Evolutionary conservation across 2,329 filamentous ascomycete genomes (phyloP).

Genomic region (Sporothrix pallida): DNA sequence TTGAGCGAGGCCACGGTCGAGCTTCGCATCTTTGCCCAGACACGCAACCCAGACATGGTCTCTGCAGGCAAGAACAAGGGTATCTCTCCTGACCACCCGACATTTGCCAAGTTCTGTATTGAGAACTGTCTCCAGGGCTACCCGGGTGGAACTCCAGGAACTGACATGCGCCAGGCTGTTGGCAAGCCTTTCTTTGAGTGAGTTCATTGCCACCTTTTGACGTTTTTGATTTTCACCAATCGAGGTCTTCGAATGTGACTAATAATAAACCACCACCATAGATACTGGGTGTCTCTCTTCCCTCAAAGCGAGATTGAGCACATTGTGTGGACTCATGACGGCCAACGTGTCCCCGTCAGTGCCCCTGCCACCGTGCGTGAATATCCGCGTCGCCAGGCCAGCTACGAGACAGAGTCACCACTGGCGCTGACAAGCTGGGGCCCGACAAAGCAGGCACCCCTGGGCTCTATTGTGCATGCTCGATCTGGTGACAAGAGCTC

Average conservation of each 20-base stretch:
- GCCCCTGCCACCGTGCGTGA: slow-evolving; percentile 37
- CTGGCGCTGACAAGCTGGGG: slow-evolving; percentile 39
- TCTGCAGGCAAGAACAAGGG: slow-evolving; percentile 31
- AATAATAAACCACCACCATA: background rate
- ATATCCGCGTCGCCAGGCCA: slow-evolving; percentile 38
- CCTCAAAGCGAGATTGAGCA: slow-evolving; percentile 41
- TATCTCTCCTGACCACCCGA: slow-evolving; percentile 31
- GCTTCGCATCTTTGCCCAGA: slow-evolving; percentile 49
- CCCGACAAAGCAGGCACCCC: slow-evolving; percentile 37
- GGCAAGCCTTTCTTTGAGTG: slow-evolving; percentile 40
- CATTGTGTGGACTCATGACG: slow-evolving; percentile 36
- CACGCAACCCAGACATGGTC: slow-evolving; percentile 43
- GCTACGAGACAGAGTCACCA: slow-evolving; percentile 38
- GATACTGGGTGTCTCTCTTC: slow-evolving; percentile 40
- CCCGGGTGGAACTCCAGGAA: slow-evolving; percentile 40
- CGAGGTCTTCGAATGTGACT: background rate
- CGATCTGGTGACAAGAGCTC: slow-evolving; percentile 50
- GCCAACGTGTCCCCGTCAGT: slow-evolving; percentile 38
- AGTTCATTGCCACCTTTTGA: background rate
- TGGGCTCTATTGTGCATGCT: slow-evolving; percentile 47
- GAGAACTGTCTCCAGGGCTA: slow-evolving; percentile 40
- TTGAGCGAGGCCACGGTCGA: slow-evolving; percentile 48
- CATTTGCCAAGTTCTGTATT: slow-evolving; percentile 40
- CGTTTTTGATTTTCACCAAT: background rate
- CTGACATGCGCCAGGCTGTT: slow-evolving; percentile 40